Evolutionary conservation across 78 protist species (phyloP).

Genomic region (Tieghemostelium lacteum): DNA sequence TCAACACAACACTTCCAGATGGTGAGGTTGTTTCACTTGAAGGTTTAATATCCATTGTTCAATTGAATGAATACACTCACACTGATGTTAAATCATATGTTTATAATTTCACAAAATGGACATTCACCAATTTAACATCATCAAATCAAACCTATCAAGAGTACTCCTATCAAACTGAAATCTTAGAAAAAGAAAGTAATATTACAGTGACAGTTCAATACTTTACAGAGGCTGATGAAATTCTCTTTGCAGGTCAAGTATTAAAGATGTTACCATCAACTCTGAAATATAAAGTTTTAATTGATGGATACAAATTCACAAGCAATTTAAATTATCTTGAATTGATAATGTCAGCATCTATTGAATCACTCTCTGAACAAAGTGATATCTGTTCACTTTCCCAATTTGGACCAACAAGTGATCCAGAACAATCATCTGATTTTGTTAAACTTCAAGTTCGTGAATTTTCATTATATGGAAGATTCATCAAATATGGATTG

Average conservation of each 20-base stretch:
- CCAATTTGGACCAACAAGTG: background rate
- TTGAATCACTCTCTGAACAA: background rate
- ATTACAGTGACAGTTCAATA: slow-evolving; percentile 9
- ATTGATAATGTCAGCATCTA: slow-evolving; percentile 9
- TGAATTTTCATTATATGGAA: slow-evolving; percentile 17
- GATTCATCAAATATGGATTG: background rate
- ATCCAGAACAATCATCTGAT: background rate
- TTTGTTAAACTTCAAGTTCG: slow-evolving; percentile 21
- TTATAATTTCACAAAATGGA: slow-evolving; percentile 15
- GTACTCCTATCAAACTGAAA: background rate
- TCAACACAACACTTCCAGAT: background rate
- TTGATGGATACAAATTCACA: background rate
- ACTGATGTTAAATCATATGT: background rate
- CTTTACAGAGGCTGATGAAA: background rate
- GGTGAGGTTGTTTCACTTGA: background rate
- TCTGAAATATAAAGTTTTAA: background rate
- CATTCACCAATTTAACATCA: background rate
- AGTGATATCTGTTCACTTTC: background rate
- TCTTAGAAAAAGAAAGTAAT: background rate
- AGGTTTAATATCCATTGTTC: background rate
- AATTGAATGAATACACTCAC: background rate
- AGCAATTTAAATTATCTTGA: background rate
- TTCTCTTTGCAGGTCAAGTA: slow-evolving; percentile 4
- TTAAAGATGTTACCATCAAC: slow-evolving; percentile 4
- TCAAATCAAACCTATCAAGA: background rate